Evolutionary conservation across 2,329 filamentous ascomycete genomes (phyloP).

Genomic region (Nigrograna mackinnonii): DNA sequence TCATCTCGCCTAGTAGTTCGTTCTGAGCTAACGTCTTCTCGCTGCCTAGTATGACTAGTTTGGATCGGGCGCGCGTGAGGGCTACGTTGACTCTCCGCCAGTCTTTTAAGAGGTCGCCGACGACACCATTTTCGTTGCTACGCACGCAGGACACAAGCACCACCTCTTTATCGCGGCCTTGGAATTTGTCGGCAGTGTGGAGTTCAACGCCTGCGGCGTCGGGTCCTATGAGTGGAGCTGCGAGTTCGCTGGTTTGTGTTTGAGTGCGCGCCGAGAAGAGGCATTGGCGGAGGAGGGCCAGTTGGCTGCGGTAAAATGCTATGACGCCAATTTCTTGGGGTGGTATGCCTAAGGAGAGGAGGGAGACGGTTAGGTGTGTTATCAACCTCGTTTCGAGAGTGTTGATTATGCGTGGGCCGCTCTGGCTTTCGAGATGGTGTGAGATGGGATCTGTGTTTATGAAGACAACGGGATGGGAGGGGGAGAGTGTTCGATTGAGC

Average conservation of each 20-base stretch:
- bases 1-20: constrained; percentile 76
- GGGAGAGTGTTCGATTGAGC: constrained; percentile 72
- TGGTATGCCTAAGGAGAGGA: constrained; percentile 76
- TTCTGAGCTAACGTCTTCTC: constrained; percentile 70
- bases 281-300: constrained; percentile 77
- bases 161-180: constrained; percentile 93
- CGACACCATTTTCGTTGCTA: constrained; percentile 77
- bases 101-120: constrained; percentile 91
- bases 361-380: constrained; percentile 76
- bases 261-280: constrained; percentile 59
- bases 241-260: constrained; percentile 49
- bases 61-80: constrained; percentile 89
- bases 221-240: constrained; percentile 15
- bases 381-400: constrained; percentile 78
- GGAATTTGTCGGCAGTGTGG: constrained; percentile 96
- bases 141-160: constrained; percentile 86
- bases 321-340: constrained; percentile 86
- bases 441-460: constrained; percentile 83
- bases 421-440: constrained; percentile 67
- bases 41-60: constrained; percentile 86
- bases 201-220: constrained; percentile 69
- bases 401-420: constrained; percentile 86
- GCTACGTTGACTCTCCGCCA: constrained; percentile 95
- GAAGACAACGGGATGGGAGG: constrained; percentile 77
- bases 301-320: constrained; percentile 93